phyloP scores from a whole-genome alignment of 2,329 filamentous ascomycete genomes.

The Lachnellula hyalina region DNA sequence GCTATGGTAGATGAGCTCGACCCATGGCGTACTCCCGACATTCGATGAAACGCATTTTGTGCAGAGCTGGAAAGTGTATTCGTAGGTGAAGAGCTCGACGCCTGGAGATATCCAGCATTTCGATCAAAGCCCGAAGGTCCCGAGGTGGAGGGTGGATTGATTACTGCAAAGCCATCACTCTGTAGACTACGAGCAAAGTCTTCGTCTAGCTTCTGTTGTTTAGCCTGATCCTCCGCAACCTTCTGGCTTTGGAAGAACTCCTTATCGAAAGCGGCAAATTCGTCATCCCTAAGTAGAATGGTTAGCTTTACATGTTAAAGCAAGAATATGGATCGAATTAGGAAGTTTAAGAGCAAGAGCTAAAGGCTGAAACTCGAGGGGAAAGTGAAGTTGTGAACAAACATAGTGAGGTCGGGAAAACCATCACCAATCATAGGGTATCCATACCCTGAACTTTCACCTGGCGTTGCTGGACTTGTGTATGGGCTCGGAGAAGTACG shows the following conservation, averaged over 20 bases:
- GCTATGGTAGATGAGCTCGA: slow-evolving; percentile 3
- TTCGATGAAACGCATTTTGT: slow-evolving; percentile 25
- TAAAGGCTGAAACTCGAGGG: neutral
- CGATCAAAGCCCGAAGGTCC: neutral
- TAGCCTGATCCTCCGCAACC: slow-evolving; percentile 36
- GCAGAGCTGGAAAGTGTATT: slow-evolving; percentile 4
- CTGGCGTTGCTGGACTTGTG: slow-evolving; percentile 16
- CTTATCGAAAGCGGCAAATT: slow-evolving; percentile 17
- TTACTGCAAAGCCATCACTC: slow-evolving; percentile 3
- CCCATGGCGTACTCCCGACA: slow-evolving; percentile 20
- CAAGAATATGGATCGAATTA: neutral
- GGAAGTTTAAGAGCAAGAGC: neutral
- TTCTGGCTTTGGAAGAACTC: slow-evolving; percentile 16
- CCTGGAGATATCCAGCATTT: neutral
- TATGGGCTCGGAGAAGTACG: slow-evolving; percentile 28
- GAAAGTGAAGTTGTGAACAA: slow-evolving; percentile 17
- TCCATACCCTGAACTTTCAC: slow-evolving; percentile 27
- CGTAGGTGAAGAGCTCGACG: neutral
- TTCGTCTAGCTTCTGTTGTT: slow-evolving; percentile 33
- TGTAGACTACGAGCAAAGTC: slow-evolving; percentile 29
- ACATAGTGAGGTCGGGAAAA: slow-evolving; percentile 22
- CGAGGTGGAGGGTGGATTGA: neutral
- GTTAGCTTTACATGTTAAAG: slow-evolving; percentile 5
- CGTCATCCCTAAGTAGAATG: slow-evolving; percentile 21
- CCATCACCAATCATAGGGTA: slow-evolving; percentile 18